Evolutionary conservation across 2,329 filamentous ascomycete genomes (phyloP), one percentile per base, ranked within the genome.

Genomic region (Sporothrix schenckii): DNA sequence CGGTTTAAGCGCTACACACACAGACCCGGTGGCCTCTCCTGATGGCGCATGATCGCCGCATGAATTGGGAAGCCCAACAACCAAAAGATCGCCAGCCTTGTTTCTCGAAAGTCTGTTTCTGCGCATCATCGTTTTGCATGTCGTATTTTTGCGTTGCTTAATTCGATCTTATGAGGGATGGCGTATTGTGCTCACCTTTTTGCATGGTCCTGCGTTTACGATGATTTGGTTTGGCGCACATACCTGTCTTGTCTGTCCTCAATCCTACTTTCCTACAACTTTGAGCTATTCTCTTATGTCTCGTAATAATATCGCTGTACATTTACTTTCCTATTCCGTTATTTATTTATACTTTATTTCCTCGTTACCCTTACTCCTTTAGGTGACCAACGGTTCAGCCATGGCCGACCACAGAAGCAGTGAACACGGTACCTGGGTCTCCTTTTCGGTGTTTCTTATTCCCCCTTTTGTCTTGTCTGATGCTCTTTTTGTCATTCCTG

Each of bases 31-130:
- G 50, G 30, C 50, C 21, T 44, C 50, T 58, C 24, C 39, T 58
- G 39, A 14, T 47, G 52, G 49, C 60, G 66, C 66, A 58, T 60
- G 66, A 50, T 68, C 66, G 52, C 34, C 41, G 66, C 66, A 69
- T 69, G 54, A 69, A 61, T 58, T 58, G 53, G 53, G 66, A 54
- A 41, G 30, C n/a, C 50, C 24, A 14, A 16, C 50, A n/a, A 58
- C 66, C 39, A 58, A 44, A 58, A n/a, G 66, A 60, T 68, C 34
- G 66, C 21, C 68, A 54, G 56, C 58, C 58, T 69, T 65, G 68
- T 58, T 68, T 67, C 50, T 53, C 50, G 24, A 66, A 24, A 53
- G 63, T 66, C 63, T 66, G 49, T 53, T 66, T 68, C 53, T 58
- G 34, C 66, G 19, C 66, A 56, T 69, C 54, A 58, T 58, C 60